Conservation (phyloP, 345 rosid genomes). For the Hypericum androsaemum region DNA sequence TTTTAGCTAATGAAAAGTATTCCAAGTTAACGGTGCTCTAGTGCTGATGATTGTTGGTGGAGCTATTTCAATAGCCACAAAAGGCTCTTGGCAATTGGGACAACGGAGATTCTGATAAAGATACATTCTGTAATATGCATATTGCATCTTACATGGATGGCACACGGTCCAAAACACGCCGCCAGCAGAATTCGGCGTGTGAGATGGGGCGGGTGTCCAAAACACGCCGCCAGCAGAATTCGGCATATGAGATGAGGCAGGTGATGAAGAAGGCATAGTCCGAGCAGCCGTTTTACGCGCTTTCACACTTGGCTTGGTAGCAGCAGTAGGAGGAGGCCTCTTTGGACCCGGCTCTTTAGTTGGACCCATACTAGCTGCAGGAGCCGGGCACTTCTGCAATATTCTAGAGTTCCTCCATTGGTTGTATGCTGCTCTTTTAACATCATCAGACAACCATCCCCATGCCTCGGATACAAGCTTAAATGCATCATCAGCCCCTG, state of each 20-base stretch:
- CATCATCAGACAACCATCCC: not conserved
- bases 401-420: conserved; percentile 25
- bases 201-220: too few species aligned
- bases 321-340: conserved; percentile 24
- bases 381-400: conserved; percentile 31
- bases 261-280: not conserved
- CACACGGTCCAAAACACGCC: not conserved
- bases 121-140: not conserved
- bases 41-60: not conserved
- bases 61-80: not conserved
- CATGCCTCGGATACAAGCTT: conserved; percentile 12
- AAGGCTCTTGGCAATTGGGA: not conserved
- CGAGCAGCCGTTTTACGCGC: not conserved
- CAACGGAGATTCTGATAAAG: not conserved
- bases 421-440: conserved; percentile 31
- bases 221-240: not conserved
- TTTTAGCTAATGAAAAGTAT: not conserved
- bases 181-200: not conserved
- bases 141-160: not conserved
- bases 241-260: not conserved
- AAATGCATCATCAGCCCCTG: not conserved
- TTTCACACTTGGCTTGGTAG: not conserved
- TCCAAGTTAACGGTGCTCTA: not conserved
- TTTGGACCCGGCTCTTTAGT: conserved; percentile 23
- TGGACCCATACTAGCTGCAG: conserved; percentile 22